phyloP scores from a whole-genome alignment of 495 filamentous ascomycete genomes.

The Saxispiralis lemnorum region DNA sequence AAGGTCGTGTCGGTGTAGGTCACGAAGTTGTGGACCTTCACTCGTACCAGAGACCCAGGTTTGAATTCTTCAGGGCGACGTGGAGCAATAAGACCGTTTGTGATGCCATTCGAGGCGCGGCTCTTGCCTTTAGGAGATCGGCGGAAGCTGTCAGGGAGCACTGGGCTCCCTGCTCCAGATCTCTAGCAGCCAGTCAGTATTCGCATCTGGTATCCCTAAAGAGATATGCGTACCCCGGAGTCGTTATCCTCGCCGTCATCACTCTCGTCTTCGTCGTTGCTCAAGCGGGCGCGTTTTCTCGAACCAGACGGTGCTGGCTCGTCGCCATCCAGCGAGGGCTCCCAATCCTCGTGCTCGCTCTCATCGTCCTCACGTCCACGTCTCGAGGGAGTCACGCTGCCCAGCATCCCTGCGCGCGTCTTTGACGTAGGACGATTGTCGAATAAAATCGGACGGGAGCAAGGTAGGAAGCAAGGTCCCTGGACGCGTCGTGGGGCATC shows the following conservation, averaged over 20 bases:
- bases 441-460: too few relatives aligned
- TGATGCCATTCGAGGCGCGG: background rate
- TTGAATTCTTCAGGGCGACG: slow-evolving; percentile 27
- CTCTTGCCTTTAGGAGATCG: slow-evolving; percentile 12
- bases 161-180: background rate
- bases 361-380: slow-evolving; percentile 7
- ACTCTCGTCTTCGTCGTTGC: background rate
- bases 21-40: slow-evolving; percentile 80
- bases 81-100: background rate
- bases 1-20: slow-evolving; percentile 87
- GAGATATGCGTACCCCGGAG: background rate
- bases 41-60: slow-evolving; percentile 76
- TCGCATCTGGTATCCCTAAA: background rate
- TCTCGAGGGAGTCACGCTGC: slow-evolving; percentile 3
- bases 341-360: slow-evolving; percentile 11
- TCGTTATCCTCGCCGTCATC: slow-evolving; percentile 1
- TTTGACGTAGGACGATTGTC: too few relatives aligned
- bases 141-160: slow-evolving; percentile 14
- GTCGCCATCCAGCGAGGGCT: slow-evolving; percentile 2
- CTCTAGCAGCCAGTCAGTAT: background rate
- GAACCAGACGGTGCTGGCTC: slow-evolving; percentile 2
- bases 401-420: background rate
- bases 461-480: too few relatives aligned
- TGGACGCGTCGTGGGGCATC: too few relatives aligned
- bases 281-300: slow-evolving; percentile 18